Evolutionary conservation across 441 rosid species (phyloP).

Genomic region (Syzygium syzygioides): DNA sequence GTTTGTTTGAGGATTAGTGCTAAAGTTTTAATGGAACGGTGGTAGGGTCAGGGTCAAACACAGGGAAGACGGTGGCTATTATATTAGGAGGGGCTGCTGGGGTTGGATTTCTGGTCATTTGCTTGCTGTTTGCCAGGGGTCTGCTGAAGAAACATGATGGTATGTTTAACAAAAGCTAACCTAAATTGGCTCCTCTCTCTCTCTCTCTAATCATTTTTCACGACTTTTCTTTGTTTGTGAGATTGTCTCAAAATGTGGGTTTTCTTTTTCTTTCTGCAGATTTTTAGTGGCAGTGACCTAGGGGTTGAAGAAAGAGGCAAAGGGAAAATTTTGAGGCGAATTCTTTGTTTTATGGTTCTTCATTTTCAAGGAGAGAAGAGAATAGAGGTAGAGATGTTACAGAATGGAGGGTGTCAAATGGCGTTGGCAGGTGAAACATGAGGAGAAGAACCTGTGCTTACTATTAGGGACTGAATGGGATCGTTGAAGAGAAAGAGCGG

Average conservation of each 20-base stretch:
- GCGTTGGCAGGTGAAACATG: conserved; percentile 18
- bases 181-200: background rate
- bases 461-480: conserved; percentile 9
- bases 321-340: conserved; percentile 20
- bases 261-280: conserved; percentile 30
- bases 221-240: background rate
- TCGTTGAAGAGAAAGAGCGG: conserved; percentile 1
- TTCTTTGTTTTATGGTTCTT: conserved; percentile 18
- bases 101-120: conserved; percentile 79
- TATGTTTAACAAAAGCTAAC: conserved; percentile 15
- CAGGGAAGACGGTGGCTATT: conserved; percentile 95
- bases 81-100: conserved; percentile 96
- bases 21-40: background rate
- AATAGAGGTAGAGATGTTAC: background rate
- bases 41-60: conserved; percentile 51
- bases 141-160: conserved; percentile 85
- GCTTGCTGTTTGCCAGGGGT: conserved; percentile 69
- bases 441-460: conserved; percentile 6
- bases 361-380: conserved; percentile 4
- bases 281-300: background rate
- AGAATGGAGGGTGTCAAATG: background rate
- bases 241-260: background rate
- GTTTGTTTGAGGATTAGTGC: background rate
- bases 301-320: conserved; percentile 19
- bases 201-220: background rate